Conservation (phyloP, 2,329 filamentous ascomycete species). For the Zymoseptoria crescenta region DNA sequence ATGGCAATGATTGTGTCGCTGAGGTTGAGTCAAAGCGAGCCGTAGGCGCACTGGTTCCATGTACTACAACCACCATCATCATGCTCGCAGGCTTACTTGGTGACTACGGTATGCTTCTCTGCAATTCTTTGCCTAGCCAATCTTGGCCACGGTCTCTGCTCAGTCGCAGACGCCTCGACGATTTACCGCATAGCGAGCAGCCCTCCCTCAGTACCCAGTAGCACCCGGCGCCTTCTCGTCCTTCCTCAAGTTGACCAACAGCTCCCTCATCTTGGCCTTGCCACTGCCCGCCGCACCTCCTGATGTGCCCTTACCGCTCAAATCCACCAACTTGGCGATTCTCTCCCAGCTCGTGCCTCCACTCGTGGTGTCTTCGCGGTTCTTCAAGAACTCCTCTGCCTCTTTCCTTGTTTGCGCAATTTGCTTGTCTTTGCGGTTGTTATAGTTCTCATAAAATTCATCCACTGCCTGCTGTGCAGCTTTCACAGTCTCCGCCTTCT, state of each 20-base stretch:
- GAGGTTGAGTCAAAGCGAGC: too few relatives aligned
- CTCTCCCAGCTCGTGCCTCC: conserved; percentile 98
- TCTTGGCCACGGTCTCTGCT: not conserved
- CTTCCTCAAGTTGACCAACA: conserved; percentile 80
- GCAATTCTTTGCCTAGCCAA: not conserved
- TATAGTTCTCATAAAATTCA: conserved; percentile 99
- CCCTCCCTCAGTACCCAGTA: conserved; percentile 30
- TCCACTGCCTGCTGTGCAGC: conserved; percentile 92
- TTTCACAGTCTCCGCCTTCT: conserved; percentile 77
- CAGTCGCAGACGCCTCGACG: not conserved
- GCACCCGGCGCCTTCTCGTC: conserved; percentile 75
- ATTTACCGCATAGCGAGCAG: not conserved
- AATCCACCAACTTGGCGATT: conserved; percentile 93
- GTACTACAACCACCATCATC: too few relatives aligned
- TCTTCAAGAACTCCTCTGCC: conserved; percentile 84
- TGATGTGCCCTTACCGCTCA: conserved; percentile 84
- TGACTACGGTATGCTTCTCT: too few relatives aligned
- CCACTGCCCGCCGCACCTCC: conserved; percentile 84
- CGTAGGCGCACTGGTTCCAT: too few relatives aligned
- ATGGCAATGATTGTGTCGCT: too few relatives aligned
- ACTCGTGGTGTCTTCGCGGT: conserved; percentile 82
- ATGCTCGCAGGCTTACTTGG: too few relatives aligned
- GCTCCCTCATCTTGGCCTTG: conserved; percentile 91
- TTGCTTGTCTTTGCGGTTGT: conserved; percentile 92
- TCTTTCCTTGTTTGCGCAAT: conserved; percentile 83